phyloP scores from a whole-genome alignment of 2,329 filamentous ascomycete species.

The Nakataea oryzae region DNA sequence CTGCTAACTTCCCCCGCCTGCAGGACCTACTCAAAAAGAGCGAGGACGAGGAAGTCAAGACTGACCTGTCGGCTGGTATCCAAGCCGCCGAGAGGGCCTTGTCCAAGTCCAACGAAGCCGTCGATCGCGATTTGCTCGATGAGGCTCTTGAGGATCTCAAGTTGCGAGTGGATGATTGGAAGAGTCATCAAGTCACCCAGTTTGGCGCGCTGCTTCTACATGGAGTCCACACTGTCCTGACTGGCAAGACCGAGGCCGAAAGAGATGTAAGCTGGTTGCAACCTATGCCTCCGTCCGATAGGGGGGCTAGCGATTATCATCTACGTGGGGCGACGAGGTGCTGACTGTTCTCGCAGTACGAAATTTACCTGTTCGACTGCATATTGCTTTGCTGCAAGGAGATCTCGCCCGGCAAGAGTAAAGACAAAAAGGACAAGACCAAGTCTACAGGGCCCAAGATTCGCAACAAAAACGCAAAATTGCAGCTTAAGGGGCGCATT shows the following conservation, averaged over 20 bases:
- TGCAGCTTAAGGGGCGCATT: constrained; percentile 92
- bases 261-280: constrained; percentile 57
- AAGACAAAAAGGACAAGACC: constrained; percentile 63
- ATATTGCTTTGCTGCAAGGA: constrained; percentile 98
- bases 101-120: constrained; percentile 78
- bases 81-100: constrained; percentile 74
- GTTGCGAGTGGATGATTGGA: constrained; percentile 89
- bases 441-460: constrained; percentile 44
- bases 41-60: constrained; percentile 58
- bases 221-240: constrained; percentile 85
- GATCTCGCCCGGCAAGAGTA: constrained; percentile 71
- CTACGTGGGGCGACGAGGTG: no score
- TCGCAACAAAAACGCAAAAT: constrained; percentile 60
- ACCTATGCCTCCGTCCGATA: no score
- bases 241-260: constrained; percentile 80
- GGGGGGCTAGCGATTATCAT: no score
- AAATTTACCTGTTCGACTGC: constrained; percentile 93
- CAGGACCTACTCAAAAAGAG: constrained; percentile 77
- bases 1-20: constrained; percentile 6
- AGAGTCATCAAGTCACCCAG: constrained; percentile 79
- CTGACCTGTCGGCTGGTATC: constrained; percentile 67
- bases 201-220: constrained; percentile 84
- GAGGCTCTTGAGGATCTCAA: constrained; percentile 78
- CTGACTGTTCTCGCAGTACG: constrained; percentile 53
- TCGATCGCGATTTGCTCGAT: constrained; percentile 75